Percentiles rank a stretch among this genome's conserved stretches.
Evolutionary conservation across 2,329 filamentous ascomycete species (phyloP).

Genomic region (Fusarium coffeatum): DNA sequence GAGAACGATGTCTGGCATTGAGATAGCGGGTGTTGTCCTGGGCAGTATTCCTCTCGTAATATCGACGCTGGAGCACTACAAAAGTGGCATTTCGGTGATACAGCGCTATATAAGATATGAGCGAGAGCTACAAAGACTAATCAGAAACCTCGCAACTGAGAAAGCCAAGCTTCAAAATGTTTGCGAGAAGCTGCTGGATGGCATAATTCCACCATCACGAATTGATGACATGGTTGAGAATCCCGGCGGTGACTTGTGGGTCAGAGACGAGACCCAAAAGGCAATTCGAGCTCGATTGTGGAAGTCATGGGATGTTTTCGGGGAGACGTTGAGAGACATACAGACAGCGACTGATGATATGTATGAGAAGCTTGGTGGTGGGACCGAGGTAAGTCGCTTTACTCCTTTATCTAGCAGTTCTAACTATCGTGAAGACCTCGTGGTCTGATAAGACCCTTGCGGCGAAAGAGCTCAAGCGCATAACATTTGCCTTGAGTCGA

Average conservation of each 20-base stretch:
- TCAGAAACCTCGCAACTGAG: constrained; percentile 14
- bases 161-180: constrained; percentile 14
- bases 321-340: background rate
- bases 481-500: background rate
- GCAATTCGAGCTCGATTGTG: constrained; percentile 9
- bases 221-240: constrained; percentile 15
- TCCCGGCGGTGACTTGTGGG: constrained; percentile 2
- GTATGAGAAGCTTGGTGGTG: background rate
- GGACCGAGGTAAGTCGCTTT: background rate
- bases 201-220: background rate
- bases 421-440: background rate
- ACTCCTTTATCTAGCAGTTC: background rate
- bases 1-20: constrained; percentile 16
- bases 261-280: background rate
- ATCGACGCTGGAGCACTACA: constrained; percentile 10
- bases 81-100: background rate
- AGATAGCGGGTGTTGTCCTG: constrained; percentile 6
- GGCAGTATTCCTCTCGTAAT: constrained; percentile 2
- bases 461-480: background rate
- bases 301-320: constrained; percentile 7
- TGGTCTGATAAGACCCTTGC: background rate
- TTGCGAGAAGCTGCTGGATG: constrained; percentile 17
- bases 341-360: background rate
- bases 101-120: background rate
- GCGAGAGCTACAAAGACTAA: constrained; percentile 6